phyloP scores from a whole-genome alignment of 2,329 filamentous ascomycete species.

The Arthroderma sp. region DNA sequence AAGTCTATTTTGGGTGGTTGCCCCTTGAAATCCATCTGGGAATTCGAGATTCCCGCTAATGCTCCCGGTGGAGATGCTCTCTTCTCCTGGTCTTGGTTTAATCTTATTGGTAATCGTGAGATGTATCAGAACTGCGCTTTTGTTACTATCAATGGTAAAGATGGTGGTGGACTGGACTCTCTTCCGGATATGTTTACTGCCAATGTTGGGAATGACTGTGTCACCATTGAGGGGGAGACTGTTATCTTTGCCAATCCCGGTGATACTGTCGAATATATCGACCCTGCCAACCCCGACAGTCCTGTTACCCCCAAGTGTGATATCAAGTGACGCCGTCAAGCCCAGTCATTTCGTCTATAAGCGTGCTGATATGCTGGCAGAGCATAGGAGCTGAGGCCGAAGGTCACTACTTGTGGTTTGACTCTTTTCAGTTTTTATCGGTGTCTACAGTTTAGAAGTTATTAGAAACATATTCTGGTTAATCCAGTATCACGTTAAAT shows the following conservation, averaged over 20 bases:
- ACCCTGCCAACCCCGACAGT: too few relatives aligned
- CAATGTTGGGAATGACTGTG: slow-evolving; percentile 8
- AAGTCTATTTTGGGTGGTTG: slow-evolving; percentile 49
- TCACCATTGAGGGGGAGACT: slow-evolving; percentile 5
- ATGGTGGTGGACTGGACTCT: too few relatives aligned
- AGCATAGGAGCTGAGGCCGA: too few relatives aligned
- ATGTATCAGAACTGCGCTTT: slow-evolving; percentile 74
- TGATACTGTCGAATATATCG: slow-evolving; percentile 1
- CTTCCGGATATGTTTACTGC: slow-evolving; percentile 7
- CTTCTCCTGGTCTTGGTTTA: slow-evolving; percentile 68
- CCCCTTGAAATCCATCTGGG: slow-evolving; percentile 40
- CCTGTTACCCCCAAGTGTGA: too few relatives aligned
- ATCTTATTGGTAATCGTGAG: slow-evolving; percentile 37
- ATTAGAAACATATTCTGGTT: too few relatives aligned
- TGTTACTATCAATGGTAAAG: slow-evolving; percentile 42
- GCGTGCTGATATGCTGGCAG: too few relatives aligned
- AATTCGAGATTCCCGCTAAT: slow-evolving; percentile 54
- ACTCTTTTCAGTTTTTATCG: too few relatives aligned
- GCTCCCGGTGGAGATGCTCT: slow-evolving; percentile 48
- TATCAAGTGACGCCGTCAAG: too few relatives aligned
- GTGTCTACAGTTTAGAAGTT: too few relatives aligned
- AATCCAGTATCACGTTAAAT: too few relatives aligned
- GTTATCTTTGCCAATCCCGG: slow-evolving; percentile 5
- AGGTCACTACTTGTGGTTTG: too few relatives aligned
- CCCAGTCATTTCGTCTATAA: too few relatives aligned